A percentile compares a stretch with the other conserved stretches of the same genome.
Conservation (phyloP, 768 basidiomycete species). For the Macrocybe gigantea region DNA sequence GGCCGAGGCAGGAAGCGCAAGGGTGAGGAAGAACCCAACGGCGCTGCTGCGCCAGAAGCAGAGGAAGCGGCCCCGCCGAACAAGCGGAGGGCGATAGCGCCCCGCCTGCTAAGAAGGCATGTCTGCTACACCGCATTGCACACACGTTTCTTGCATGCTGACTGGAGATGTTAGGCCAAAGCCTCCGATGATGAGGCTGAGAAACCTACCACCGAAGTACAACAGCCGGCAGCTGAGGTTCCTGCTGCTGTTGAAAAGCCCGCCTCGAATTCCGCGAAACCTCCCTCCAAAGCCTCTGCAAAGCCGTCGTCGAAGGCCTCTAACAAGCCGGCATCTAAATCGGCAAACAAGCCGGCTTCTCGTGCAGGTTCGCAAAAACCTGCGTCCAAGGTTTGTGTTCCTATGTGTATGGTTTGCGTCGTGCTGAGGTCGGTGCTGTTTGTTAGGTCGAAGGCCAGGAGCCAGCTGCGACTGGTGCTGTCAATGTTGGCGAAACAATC, state of each 20-base stretch:
- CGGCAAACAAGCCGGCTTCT: conserved; percentile 45
- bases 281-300: conserved; percentile 30
- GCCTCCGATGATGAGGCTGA: conserved; percentile 30
- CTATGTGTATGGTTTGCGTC: conserved; percentile 3
- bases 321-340: conserved; percentile 37
- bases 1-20: conserved; percentile 39
- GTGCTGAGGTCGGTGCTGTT: conserved; percentile 2
- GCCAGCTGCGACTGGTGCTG: conserved; percentile 28
- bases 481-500: conserved; percentile 40
- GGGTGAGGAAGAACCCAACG: conserved; percentile 33
- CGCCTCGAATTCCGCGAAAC: conserved; percentile 27
- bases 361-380: conserved; percentile 59
- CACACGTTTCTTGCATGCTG: conserved; percentile 26
- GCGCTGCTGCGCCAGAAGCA: conserved; percentile 24
- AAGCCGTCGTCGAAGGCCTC: conserved; percentile 39
- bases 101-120: conserved; percentile 64
- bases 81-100: conserved; percentile 29
- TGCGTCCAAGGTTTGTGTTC: conserved; percentile 46
- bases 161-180: conserved; percentile 29
- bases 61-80: conserved; percentile 8
- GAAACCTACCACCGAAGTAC: conserved; percentile 10
- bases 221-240: conserved; percentile 30
- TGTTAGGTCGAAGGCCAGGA: conserved; percentile 32
- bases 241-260: conserved; percentile 29
- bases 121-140: conserved; percentile 8